Conservation (phyloP, 768 basidiomycete genomes). For the Tylopilus subfusipes region DNA sequence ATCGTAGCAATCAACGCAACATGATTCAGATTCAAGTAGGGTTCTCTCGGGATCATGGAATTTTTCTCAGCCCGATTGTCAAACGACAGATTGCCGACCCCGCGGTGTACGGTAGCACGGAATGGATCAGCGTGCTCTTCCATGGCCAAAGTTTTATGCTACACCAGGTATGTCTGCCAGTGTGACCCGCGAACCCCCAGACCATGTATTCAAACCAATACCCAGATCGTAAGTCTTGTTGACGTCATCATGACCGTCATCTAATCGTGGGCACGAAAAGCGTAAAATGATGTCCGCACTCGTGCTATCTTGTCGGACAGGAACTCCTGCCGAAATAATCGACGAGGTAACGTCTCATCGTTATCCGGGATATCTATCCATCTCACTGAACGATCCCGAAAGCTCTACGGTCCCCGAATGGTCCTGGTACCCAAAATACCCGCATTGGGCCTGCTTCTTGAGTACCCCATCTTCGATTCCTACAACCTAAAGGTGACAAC, state of each 20-base stretch:
- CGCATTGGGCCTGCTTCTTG: constrained; percentile 86
- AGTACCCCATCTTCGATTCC: constrained; percentile 77
- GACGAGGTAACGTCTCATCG: constrained; percentile 49
- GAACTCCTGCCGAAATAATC: constrained; percentile 70
- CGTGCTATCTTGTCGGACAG: constrained; percentile 74
- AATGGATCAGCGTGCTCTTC: constrained; percentile 91
- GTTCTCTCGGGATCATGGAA: background rate
- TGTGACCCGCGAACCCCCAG: background rate
- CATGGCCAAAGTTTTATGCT: constrained; percentile 99
- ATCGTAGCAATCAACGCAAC: constrained; percentile 76
- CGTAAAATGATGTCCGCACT: constrained; percentile 95
- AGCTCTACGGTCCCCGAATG: constrained; percentile 74
- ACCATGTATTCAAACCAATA: constrained; percentile 22
- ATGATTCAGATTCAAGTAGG: constrained; percentile 84
- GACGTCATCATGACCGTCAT: background rate
- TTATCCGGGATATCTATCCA: background rate
- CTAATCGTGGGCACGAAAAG: constrained; percentile 40
- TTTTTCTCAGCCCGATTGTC: background rate
- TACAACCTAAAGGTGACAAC: constrained; percentile 61
- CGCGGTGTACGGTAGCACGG: constrained; percentile 84
- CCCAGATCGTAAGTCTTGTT: constrained; percentile 29
- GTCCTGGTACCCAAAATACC: constrained; percentile 96
- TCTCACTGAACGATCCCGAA: background rate
- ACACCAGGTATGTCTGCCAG: constrained; percentile 72
- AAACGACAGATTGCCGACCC: constrained; percentile 71